These are phyloP conservation scores for Pholiota molesta DNA, from an alignment of 768 basidiomycete species.

Conservation along the genomic window DNA sequence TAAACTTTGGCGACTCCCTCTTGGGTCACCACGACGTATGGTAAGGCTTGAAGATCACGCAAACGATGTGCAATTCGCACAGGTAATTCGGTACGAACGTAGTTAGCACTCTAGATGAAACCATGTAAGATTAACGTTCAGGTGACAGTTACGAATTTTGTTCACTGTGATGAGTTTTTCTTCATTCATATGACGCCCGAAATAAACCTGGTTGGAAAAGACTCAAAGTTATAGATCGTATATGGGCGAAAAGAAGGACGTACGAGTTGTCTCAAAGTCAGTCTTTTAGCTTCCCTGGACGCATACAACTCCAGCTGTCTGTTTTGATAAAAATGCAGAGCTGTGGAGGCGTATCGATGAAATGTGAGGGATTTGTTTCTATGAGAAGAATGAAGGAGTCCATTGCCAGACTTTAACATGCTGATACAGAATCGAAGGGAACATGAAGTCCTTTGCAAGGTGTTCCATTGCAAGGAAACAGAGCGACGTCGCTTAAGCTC, in stretches of 20 bases:
- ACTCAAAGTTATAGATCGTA: background rate
- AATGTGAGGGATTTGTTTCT: slow-evolving; percentile 5
- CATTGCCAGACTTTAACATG: slow-evolving; percentile 24
- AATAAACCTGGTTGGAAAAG: slow-evolving; percentile 63
- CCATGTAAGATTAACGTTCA: background rate
- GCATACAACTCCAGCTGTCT: slow-evolving; percentile 83
- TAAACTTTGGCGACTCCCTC: slow-evolving; percentile 84
- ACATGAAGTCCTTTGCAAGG: slow-evolving; percentile 13
- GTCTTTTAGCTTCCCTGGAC: slow-evolving; percentile 65
- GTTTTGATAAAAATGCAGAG: slow-evolving; percentile 79
- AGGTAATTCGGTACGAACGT: slow-evolving; percentile 87
- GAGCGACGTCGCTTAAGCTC: too few relatives aligned
- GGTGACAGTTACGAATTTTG: background rate
- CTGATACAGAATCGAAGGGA: slow-evolving; percentile 12
- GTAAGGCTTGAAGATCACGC: slow-evolving; percentile 83
- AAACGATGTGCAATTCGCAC: slow-evolving; percentile 87
- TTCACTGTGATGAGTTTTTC: slow-evolving; percentile 75
- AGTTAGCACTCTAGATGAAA: slow-evolving; percentile 74
- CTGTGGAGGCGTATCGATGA: slow-evolving; percentile 29
- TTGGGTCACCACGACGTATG: slow-evolving; percentile 86
- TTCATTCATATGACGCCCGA: slow-evolving; percentile 80
- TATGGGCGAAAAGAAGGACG: slow-evolving; percentile 15
- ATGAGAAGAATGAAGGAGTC: slow-evolving; percentile 13
- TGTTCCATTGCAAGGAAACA: background rate
- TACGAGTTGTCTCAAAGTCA: slow-evolving; percentile 83